Evolutionary conservation across 257 asterid genomes (phyloP).

Genomic region (Solanum tarapatanum): DNA sequence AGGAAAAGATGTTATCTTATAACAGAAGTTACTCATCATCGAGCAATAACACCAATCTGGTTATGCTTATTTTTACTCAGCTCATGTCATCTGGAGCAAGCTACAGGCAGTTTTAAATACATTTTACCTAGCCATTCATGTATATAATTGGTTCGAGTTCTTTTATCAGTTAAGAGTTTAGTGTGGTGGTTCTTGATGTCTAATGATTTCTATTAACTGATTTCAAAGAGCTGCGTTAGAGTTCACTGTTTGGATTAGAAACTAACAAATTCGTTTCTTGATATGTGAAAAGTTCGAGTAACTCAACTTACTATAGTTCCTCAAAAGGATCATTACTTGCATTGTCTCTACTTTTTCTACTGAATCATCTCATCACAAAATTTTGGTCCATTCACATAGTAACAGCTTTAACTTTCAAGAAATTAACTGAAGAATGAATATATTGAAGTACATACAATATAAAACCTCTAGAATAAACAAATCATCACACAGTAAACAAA

Average conservation of each 20-base stretch:
- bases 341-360: background rate
- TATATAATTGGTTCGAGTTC: background rate
- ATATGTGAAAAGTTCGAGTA: background rate
- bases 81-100: background rate
- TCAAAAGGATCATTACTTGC: background rate
- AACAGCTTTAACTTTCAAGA: background rate
- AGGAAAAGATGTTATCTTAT: background rate
- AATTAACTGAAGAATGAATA: background rate
- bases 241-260: background rate
- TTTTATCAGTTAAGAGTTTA: background rate
- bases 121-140: background rate
- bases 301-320: background rate
- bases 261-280: background rate
- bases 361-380: background rate
- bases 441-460: background rate
- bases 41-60: background rate
- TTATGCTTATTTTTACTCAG: background rate
- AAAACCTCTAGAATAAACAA: background rate
- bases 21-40: background rate
- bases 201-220: background rate
- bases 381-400: background rate
- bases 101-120: background rate
- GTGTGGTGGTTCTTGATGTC: background rate
- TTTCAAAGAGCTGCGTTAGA: background rate
- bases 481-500: background rate